Percentiles rank a stretch among this genome's conserved stretches.
Evolutionary conservation across 257 asterid species (phyloP).

Genomic region (Solanum appendiculatum): DNA sequence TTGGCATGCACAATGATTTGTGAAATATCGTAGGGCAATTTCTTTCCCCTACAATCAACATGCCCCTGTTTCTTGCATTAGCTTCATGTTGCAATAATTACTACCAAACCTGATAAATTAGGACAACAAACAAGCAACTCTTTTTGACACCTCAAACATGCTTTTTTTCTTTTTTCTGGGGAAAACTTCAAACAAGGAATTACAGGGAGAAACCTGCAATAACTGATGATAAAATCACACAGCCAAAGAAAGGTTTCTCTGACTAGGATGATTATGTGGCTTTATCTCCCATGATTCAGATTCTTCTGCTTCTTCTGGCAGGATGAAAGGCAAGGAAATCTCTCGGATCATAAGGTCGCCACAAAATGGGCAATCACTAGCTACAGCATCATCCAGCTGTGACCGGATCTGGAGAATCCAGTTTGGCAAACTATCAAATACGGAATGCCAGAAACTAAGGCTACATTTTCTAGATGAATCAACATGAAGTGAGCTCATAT

Average conservation of each 20-base stretch:
- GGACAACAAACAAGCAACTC: not conserved
- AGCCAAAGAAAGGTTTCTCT: constrained; percentile 54
- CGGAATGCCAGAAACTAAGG: not conserved
- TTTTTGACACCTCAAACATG: not conserved
- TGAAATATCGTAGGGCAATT: not conserved
- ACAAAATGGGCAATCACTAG: constrained; percentile 92
- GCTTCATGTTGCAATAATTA: not conserved
- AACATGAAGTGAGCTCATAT: not conserved
- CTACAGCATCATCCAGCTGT: constrained; percentile 80
- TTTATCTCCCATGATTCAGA: constrained; percentile 74
- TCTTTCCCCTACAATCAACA: not conserved
- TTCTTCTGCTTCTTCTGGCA: constrained; percentile 48
- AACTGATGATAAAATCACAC: constrained; percentile 10
- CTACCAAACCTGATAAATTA: not conserved
- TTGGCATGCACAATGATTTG: not conserved
- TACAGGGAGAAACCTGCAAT: not conserved
- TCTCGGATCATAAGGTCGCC: constrained; percentile 91
- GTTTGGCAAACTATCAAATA: not conserved
- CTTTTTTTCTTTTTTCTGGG: not conserved
- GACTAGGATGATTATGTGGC: constrained; percentile 49
- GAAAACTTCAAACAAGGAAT: not conserved
- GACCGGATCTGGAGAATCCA: constrained; percentile 64
- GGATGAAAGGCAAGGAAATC: constrained; percentile 71
- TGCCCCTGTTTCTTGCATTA: not conserved
- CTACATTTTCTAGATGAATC: not conserved